These are phyloP conservation scores for Yamadazyma aaseri DNA, from an alignment of 1,139 yeast genomes.

Conservation along the genomic window DNA sequence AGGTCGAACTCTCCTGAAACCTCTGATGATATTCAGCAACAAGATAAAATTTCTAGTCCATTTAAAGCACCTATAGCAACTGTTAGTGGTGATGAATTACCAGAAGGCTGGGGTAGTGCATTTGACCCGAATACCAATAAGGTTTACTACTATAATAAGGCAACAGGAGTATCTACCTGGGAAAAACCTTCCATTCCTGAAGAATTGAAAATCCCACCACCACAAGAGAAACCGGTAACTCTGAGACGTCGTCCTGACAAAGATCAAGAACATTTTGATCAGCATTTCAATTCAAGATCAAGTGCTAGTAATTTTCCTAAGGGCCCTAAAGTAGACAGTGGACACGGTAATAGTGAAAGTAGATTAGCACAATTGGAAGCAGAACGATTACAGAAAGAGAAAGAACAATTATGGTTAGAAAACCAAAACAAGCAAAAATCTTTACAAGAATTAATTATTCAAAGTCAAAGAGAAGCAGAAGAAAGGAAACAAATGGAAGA, in stretches of 20 bases:
- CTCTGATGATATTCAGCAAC: conserved; percentile 7
- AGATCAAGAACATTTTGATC: neutral
- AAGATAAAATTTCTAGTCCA: conserved; percentile 6
- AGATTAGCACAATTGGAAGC: conserved; percentile 35
- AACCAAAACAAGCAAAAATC: conserved; percentile 32
- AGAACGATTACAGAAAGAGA: conserved; percentile 30
- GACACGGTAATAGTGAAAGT: conserved; percentile 12
- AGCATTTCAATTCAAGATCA: neutral
- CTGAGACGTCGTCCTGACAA: conserved; percentile 2
- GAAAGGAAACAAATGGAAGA: conserved; percentile 17
- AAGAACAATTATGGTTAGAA: conserved; percentile 32
- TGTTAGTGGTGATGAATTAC: conserved; percentile 32
- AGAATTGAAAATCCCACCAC: conserved; percentile 3
- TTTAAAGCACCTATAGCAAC: conserved; percentile 7
- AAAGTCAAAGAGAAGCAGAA: conserved; percentile 31
- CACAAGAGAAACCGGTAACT: neutral
- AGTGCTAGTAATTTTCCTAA: conserved; percentile 1
- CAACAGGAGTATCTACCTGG: conserved; percentile 54
- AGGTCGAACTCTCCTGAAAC: conserved; percentile 24
- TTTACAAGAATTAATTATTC: conserved; percentile 36
- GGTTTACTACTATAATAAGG: conserved; percentile 55
- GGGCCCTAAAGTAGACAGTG: conserved; percentile 7
- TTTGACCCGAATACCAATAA: conserved; percentile 38
- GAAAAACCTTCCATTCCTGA: conserved; percentile 26
- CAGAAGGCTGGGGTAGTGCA: conserved; percentile 56